Percentiles rank a stretch among this genome's conserved stretches.
phyloP scores from a whole-genome alignment of 768 basidiomycete genomes.

The Podaxis pistillaris region DNA sequence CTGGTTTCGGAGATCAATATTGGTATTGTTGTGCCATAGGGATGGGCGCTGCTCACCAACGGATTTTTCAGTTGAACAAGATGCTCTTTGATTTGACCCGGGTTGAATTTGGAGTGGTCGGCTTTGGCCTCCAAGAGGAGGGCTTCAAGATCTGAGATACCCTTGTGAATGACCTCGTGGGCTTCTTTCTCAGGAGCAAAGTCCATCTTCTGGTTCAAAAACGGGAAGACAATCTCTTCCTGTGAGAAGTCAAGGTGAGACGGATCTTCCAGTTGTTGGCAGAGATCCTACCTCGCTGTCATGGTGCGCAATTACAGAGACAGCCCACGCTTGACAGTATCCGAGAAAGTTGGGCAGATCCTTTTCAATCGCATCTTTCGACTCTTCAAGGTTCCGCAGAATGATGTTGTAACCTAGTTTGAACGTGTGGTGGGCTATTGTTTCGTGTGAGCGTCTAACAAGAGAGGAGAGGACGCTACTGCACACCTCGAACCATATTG shows the following conservation, averaged over 20 bases:
- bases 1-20: background rate
- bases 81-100: background rate
- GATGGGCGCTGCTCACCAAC: background rate
- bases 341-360: conserved; percentile 12
- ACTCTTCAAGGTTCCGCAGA: background rate
- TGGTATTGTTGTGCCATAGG: background rate
- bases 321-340: conserved; percentile 10
- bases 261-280: no score
- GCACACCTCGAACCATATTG: conserved; percentile 13
- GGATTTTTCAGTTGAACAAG: conserved; percentile 7
- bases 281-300: conserved; percentile 5
- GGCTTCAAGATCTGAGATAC: conserved; percentile 1
- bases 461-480: background rate
- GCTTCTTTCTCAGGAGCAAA: conserved; percentile 9
- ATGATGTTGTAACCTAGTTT: conserved; percentile 9
- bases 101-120: conserved; percentile 3
- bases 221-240: conserved; percentile 9
- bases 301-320: conserved; percentile 4
- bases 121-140: conserved; percentile 1
- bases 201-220: conserved; percentile 13
- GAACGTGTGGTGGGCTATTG: conserved; percentile 9
- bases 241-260: background rate
- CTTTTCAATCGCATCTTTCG: background rate
- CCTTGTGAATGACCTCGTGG: conserved; percentile 6
- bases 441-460: background rate